Percentiles rank a stretch among this genome's conserved stretches.
phyloP scores from a whole-genome alignment of 768 basidiomycete genomes.

The Coprinopsis strossmayeri region DNA sequence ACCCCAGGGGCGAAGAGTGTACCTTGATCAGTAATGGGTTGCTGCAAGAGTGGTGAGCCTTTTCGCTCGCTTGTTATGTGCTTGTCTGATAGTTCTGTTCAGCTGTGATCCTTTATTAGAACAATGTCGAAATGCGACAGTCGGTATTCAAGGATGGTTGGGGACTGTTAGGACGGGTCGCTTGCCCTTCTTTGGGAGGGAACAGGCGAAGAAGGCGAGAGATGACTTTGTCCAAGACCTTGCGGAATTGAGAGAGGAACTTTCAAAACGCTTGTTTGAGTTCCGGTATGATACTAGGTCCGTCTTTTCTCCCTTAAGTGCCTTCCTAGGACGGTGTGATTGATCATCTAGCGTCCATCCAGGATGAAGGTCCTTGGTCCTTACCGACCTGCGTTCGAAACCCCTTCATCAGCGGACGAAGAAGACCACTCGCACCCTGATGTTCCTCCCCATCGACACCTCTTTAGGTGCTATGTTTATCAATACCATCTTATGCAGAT shows the following conservation, averaged over 20 bases:
- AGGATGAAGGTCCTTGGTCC: slow-evolving; percentile 54
- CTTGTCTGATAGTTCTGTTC: background rate
- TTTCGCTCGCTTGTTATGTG: background rate
- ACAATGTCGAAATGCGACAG: slow-evolving; percentile 31
- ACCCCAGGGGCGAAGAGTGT: slow-evolving; percentile 39
- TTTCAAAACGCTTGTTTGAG: slow-evolving; percentile 30
- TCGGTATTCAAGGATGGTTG: slow-evolving; percentile 46
- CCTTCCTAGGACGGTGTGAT: background rate
- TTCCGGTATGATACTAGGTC: slow-evolving; percentile 52
- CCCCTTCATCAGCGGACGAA: slow-evolving; percentile 8
- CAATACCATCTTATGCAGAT: slow-evolving; percentile 49
- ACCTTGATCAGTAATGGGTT: slow-evolving; percentile 37
- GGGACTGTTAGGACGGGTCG: slow-evolving; percentile 27
- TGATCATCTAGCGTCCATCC: background rate
- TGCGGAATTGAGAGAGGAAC: slow-evolving; percentile 26
- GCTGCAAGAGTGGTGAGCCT: slow-evolving; percentile 34
- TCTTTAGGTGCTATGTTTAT: slow-evolving; percentile 73
- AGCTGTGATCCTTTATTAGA: slow-evolving; percentile 50
- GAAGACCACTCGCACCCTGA: slow-evolving; percentile 21
- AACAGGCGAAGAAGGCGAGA: slow-evolving; percentile 23
- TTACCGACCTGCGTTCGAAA: slow-evolving; percentile 46
- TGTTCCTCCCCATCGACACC: slow-evolving; percentile 55
- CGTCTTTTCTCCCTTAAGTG: slow-evolving; percentile 3
- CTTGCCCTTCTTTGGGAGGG: slow-evolving; percentile 31
- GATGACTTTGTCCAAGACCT: slow-evolving; percentile 26